Percentiles rank a stretch among this genome's conserved stretches.
Evolutionary conservation across 345 rosid species (phyloP).

Genomic region (Eucalyptus sp.): DNA sequence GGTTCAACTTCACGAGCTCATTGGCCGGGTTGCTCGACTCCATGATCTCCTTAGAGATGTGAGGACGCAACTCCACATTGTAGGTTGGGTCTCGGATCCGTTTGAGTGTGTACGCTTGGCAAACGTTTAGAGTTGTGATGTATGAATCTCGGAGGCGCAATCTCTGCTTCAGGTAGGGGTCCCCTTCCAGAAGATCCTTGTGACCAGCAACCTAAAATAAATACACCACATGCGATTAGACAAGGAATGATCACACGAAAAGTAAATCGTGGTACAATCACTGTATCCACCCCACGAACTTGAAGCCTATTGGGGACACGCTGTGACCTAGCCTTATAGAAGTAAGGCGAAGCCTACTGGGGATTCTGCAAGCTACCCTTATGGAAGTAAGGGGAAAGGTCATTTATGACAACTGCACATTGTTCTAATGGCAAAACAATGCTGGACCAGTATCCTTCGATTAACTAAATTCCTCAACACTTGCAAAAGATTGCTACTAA

Average conservation of each 20-base stretch:
- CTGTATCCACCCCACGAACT: background rate
- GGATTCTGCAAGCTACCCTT: background rate
- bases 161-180: conserved; percentile 91
- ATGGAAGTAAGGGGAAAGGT: background rate
- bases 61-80: conserved; percentile 65
- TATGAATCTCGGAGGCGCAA: conserved; percentile 88
- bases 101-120: conserved; percentile 93
- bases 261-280: background rate
- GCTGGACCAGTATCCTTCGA: background rate
- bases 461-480: background rate
- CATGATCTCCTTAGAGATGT: conserved; percentile 66
- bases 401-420: background rate
- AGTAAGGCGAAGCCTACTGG: background rate
- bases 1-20: conserved; percentile 76
- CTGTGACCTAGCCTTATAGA: background rate
- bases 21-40: conserved; percentile 64
- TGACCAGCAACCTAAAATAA: conserved; percentile 77
- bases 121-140: conserved; percentile 90
- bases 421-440: background rate
- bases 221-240: background rate
- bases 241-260: background rate
- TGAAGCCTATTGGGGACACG: background rate
- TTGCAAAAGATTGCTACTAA: background rate
- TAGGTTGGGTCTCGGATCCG: conserved; percentile 80
- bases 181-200: conserved; percentile 92